A percentile compares a stretch with the other conserved stretches of the same genome.
Evolutionary conservation across 2,329 filamentous ascomycete genomes (phyloP).

Genomic region (Fusarium tjaetaba): DNA sequence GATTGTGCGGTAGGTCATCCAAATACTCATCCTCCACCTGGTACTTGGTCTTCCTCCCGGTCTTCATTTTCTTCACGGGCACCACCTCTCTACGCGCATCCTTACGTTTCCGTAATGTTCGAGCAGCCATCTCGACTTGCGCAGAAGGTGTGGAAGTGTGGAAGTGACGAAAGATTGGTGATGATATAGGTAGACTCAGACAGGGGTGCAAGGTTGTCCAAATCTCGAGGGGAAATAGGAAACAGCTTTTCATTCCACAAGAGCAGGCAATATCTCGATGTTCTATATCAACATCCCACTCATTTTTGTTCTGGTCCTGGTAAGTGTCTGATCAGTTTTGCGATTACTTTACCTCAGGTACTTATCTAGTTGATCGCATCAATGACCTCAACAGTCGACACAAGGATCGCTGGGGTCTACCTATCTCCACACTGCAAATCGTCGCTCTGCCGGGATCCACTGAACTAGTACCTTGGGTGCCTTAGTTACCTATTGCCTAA

Average conservation of each 20-base stretch:
- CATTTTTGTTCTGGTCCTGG: neutral
- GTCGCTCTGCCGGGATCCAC: neutral
- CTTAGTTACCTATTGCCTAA: neutral
- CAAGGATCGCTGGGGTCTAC: constrained; percentile 24
- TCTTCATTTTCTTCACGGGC: constrained; percentile 19
- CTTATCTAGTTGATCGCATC: constrained; percentile 1
- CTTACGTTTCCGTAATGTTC: constrained; percentile 29
- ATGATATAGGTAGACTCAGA: neutral
- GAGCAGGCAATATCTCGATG: neutral
- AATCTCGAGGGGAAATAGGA: neutral
- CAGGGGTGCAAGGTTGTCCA: neutral
- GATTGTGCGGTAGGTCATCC: constrained; percentile 36
- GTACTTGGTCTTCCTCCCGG: neutral
- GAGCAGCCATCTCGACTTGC: constrained; percentile 14
- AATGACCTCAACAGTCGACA: constrained; percentile 37
- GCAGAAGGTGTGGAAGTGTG: neutral
- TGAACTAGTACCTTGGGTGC: neutral
- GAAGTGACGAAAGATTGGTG: neutral
- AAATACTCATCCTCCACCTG: neutral
- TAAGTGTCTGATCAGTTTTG: neutral
- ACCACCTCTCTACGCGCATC: neutral
- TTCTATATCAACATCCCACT: neutral
- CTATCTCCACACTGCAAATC: neutral
- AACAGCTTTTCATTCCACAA: constrained; percentile 7
- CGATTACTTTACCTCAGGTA: neutral